Evolutionary conservation across 139 green algal genomes (phyloP).

Genomic region (Ulvella scutata): DNA sequence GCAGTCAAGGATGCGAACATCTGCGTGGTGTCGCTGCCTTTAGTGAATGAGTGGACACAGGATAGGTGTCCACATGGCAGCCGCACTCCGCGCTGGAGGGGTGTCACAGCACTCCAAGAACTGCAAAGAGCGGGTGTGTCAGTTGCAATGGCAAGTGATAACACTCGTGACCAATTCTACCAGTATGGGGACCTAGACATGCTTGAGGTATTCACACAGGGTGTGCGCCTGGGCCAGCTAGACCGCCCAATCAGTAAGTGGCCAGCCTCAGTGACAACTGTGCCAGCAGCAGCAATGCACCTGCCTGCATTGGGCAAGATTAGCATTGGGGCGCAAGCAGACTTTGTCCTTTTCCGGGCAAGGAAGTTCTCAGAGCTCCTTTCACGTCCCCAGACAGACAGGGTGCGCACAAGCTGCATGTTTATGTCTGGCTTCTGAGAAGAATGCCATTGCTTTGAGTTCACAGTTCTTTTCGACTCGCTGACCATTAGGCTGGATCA

Average conservation of each 20-base stretch:
- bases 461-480: too few relatives aligned
- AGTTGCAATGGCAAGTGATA: slow-evolving; percentile 47
- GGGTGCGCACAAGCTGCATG: slow-evolving; percentile 3
- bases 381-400: slow-evolving; percentile 32
- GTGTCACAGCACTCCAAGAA: slow-evolving; percentile 44
- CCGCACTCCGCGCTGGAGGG: slow-evolving; percentile 41
- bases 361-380: slow-evolving; percentile 45
- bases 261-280: slow-evolving; percentile 19
- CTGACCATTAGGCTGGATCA: too few relatives aligned
- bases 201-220: slow-evolving; percentile 53
- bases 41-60: slow-evolving; percentile 62
- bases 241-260: slow-evolving; percentile 41
- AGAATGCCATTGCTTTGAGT: too few relatives aligned
- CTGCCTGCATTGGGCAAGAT: slow-evolving; percentile 23
- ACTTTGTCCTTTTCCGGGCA: slow-evolving; percentile 47
- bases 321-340: slow-evolving; percentile 17
- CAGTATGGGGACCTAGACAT: slow-evolving; percentile 61
- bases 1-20: slow-evolving; percentile 20
- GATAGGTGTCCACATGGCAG: slow-evolving; percentile 4
- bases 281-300: slow-evolving; percentile 43
- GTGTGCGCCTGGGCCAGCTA: slow-evolving; percentile 44
- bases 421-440: too few relatives aligned
- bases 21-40: slow-evolving; percentile 41
- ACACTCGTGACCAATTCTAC: slow-evolving; percentile 61
- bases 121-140: slow-evolving; percentile 26